Conservation (phyloP, 306 rosid species). For the Heteromeles arbutifolia region DNA sequence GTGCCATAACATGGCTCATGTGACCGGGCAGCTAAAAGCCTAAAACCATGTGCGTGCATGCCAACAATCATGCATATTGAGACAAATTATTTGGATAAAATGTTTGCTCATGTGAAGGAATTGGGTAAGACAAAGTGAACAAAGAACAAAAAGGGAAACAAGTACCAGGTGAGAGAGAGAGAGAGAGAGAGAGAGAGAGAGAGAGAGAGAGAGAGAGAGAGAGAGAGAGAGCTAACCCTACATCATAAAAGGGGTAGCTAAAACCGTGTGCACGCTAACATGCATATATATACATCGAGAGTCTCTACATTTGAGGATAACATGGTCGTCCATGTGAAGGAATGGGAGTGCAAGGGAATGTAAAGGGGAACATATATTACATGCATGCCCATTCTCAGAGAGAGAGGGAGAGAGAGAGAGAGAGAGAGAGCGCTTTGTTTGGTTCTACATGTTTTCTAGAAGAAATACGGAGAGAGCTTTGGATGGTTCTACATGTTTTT, state of each 20-base stretch:
- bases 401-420: not conserved
- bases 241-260: slow-evolving; percentile 1
- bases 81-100: slow-evolving; percentile 2
- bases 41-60: not conserved
- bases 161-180: not conserved
- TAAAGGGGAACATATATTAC: not conserved
- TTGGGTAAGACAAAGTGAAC: not conserved
- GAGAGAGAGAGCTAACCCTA: not conserved
- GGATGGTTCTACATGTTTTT: not conserved
- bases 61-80: not conserved
- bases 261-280: slow-evolving; percentile 25
- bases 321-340: slow-evolving; percentile 35
- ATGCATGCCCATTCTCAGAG: not conserved
- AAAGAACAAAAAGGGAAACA: not conserved
- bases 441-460: not conserved
- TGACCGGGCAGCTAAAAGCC: slow-evolving; percentile 1
- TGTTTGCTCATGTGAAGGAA: slow-evolving; percentile 2
- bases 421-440: not conserved
- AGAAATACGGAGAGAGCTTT: not conserved
- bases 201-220: too few relatives aligned
- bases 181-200: too few relatives aligned
- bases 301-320: slow-evolving; percentile 4
- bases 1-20: not conserved
- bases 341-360: slow-evolving; percentile 18
- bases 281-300: not conserved